Base-by-base conservation (phyloP, 2,329 filamentous ascomycete species). In the Capronia coronata region DNA sequence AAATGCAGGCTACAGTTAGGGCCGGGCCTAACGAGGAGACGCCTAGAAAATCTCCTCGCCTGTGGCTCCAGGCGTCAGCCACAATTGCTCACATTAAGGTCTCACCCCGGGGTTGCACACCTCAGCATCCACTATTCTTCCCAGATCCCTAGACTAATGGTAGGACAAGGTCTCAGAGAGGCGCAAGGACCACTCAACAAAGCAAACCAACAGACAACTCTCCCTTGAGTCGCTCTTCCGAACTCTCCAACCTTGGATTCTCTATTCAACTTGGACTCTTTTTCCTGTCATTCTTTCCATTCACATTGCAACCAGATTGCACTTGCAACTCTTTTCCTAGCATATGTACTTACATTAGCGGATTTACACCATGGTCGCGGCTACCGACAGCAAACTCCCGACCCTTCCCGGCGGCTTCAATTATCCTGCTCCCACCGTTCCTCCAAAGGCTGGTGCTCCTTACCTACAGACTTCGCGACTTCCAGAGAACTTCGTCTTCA, bases 401-500 rank as follows among this genome's bases (percentile, higher is more conserved):
- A 77, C 74, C 30, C 69, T 82, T 39, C 71, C 75, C 6, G 78
- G 77, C 56, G 70, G 73, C 43, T 77, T 74, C 57, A 78, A 79
- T 18, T 86, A 85, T 57, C 86, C 90, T 3, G 71, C 85, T 1
- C 75, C 88, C 2, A 78, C 81, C 21, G 83, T 97, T 2, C 93
- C 93, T 6, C 86, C 89, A 21, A 95, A 87, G 2, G 76, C 79
- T 32, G 80, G 84, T 63, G 93, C 93, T 3, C 89, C 91, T 13
- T 98, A 87, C 65, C 95, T 97, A 87, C 84, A 90, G 64, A 82
- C 84, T 62, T 94, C 89, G 1, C 83, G 71, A 46, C 75, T 90
- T 9, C 93, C 93, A 2, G 86, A 97, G 63, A 93, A 93, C 47
- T 96, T 91, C 2, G 85, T 98, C 51, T 98, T 98, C 71, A 98